Evolutionary conservation across 2,329 filamentous ascomycete genomes (phyloP).

Genomic region (Zasmidium cellare): DNA sequence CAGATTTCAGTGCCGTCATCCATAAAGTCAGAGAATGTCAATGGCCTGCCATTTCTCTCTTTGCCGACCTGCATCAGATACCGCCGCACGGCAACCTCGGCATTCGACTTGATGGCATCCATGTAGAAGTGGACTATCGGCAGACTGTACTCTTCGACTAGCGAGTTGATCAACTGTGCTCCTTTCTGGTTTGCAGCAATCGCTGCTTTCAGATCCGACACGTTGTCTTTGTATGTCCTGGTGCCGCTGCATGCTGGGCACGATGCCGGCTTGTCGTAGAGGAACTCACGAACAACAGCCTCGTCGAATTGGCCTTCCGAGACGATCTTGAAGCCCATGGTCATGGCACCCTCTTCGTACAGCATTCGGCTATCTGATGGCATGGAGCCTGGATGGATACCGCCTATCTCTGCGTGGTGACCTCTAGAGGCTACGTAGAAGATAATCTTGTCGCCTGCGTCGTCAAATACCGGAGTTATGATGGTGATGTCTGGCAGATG

Average conservation of each 20-base stretch:
- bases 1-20: conserved; percentile 42
- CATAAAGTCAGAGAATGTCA: conserved; percentile 40
- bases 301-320: conserved; percentile 39
- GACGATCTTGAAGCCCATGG: conserved; percentile 28
- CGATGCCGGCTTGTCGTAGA: conserved; percentile 69
- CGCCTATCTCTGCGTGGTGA: conserved; percentile 44
- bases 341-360: conserved; percentile 48
- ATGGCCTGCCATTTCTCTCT: conserved; percentile 17
- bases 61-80: conserved; percentile 29
- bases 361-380: conserved; percentile 43
- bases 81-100: conserved; percentile 35
- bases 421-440: conserved; percentile 44
- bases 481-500: conserved; percentile 47
- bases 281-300: conserved; percentile 32
- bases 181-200: conserved; percentile 39
- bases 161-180: conserved; percentile 35
- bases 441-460: conserved; percentile 30
- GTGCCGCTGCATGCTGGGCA: conserved; percentile 35
- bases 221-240: conserved; percentile 36
- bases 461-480: conserved; percentile 41
- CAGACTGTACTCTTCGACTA: conserved; percentile 39
- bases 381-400: conserved; percentile 45
- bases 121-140: conserved; percentile 43
- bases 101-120: conserved; percentile 40
- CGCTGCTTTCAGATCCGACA: conserved; percentile 38